These are phyloP conservation scores for Kwoniella shivajii DNA, from an alignment of 1,284 basidiomycete species.

Conservation along the genomic window DNA sequence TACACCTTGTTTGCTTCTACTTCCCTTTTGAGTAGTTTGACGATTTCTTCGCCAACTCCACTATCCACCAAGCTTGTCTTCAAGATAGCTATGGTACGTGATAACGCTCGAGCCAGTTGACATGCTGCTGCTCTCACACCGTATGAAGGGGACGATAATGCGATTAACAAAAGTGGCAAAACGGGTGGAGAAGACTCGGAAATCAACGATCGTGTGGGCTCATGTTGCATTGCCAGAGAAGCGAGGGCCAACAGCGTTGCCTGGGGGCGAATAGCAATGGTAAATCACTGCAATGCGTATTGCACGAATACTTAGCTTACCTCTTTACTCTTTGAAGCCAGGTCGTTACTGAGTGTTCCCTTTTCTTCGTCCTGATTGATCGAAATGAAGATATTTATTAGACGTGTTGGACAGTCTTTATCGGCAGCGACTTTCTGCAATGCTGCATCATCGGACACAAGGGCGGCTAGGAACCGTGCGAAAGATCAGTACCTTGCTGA, in stretches of 20 bases:
- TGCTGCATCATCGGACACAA: constrained; percentile 69
- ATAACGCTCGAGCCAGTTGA: constrained; percentile 78
- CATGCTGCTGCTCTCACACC: constrained; percentile 81
- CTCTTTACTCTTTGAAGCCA: constrained; percentile 64
- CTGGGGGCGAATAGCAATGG: constrained; percentile 49
- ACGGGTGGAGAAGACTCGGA: constrained; percentile 37
- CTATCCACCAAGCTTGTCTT: constrained; percentile 80
- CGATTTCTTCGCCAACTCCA: constrained; percentile 71
- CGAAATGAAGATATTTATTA: constrained; percentile 29
- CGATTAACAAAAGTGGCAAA: constrained; percentile 63
- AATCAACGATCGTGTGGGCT: constrained; percentile 62
- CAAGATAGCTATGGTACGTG: constrained; percentile 72
- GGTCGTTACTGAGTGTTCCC: constrained; percentile 58
- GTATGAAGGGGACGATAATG: constrained; percentile 64
- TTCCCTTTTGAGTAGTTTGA: constrained; percentile 60
- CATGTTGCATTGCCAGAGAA: constrained; percentile 67
- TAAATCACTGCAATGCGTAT: constrained; percentile 12
- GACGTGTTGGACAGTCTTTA: constrained; percentile 31
- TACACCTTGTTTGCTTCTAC: constrained; percentile 19
- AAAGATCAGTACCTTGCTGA: constrained; percentile 37
- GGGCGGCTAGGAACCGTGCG: constrained; percentile 59
- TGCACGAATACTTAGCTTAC: constrained; percentile 49
- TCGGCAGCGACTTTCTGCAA: constrained; percentile 58
- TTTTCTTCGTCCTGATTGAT: constrained; percentile 64
- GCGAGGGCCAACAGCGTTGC: constrained; percentile 71